Conservation (phyloP, 2,329 filamentous ascomycete species). For the Apiospora malaysiana region DNA sequence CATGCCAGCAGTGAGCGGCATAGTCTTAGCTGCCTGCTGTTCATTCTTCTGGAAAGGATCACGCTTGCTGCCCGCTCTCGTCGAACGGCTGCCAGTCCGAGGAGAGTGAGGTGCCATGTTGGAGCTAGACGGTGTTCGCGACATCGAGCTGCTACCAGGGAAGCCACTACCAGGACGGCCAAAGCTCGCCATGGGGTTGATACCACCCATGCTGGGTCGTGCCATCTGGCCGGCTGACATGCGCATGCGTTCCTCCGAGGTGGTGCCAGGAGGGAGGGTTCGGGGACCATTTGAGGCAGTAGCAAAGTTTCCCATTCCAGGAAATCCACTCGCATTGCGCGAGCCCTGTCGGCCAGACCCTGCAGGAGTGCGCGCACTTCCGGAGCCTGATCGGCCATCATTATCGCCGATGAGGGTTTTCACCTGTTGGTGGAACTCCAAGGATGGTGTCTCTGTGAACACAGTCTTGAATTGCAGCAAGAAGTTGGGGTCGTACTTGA, state of each 20-base stretch:
- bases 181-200: conserved; percentile 61
- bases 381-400: conserved; percentile 53
- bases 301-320: conserved; percentile 72
- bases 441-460: conserved; percentile 94
- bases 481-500: conserved; percentile 96
- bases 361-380: conserved; percentile 67
- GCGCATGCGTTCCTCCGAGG: conserved; percentile 76
- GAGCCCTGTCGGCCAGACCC: conserved; percentile 56
- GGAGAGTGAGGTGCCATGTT: conserved; percentile 70
- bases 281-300: conserved; percentile 52
- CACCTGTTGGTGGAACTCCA: conserved; percentile 92
- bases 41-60: conserved; percentile 61
- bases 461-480: conserved; percentile 94
- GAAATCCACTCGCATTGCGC: conserved; percentile 55
- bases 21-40: conserved; percentile 77
- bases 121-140: conserved; percentile 65
- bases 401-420: conserved; percentile 83
- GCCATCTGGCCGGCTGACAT: conserved; percentile 62
- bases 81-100: conserved; percentile 67
- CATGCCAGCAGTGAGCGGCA: conserved; percentile 86
- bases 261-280: conserved; percentile 76
- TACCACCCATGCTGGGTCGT: conserved; percentile 50
- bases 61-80: conserved; percentile 66
- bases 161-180: conserved; percentile 67
- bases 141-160: conserved; percentile 65